Evolutionary conservation across 1,284 basidiomycete genomes (phyloP).

Genomic region (Ceraceosorus guamensis): DNA sequence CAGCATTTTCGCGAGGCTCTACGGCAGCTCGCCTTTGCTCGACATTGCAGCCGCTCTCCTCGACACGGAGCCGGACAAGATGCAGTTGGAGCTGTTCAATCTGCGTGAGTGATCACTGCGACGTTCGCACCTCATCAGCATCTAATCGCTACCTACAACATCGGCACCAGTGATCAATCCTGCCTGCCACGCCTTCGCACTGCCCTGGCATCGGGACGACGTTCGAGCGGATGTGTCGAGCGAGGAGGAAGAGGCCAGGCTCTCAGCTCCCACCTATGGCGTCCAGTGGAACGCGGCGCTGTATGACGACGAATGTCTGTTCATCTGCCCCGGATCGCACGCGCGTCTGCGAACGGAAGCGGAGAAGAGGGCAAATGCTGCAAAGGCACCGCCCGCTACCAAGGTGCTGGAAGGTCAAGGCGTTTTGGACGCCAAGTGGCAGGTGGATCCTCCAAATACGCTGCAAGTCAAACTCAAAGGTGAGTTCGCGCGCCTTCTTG

Average conservation of each 20-base stretch:
- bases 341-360: conserved; percentile 57
- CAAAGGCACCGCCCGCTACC: conserved; percentile 18
- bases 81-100: conserved; percentile 65
- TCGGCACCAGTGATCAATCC: conserved; percentile 60
- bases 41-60: conserved; percentile 26
- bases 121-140: neutral
- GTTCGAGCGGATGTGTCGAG: conserved; percentile 59
- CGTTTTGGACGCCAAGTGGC: conserved; percentile 49
- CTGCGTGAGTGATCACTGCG: conserved; percentile 43
- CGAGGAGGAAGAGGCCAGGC: conserved; percentile 61
- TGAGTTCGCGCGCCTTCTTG: conserved; percentile 42
- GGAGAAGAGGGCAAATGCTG: conserved; percentile 50
- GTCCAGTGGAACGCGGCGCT: conserved; percentile 80
- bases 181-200: conserved; percentile 60
- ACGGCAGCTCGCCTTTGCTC: conserved; percentile 19
- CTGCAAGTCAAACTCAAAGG: conserved; percentile 59
- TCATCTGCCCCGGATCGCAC: conserved; percentile 67
- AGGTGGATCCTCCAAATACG: conserved; percentile 59
- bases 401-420: neutral
- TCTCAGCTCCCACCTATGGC: conserved; percentile 62
- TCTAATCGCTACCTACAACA: neutral
- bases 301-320: conserved; percentile 67
- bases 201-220: conserved; percentile 78
- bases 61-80: conserved; percentile 8
- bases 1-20: conserved; percentile 43